Conservation (phyloP, 2,329 filamentous ascomycete genomes). For the Pseudogymnoascus destructans region DNA sequence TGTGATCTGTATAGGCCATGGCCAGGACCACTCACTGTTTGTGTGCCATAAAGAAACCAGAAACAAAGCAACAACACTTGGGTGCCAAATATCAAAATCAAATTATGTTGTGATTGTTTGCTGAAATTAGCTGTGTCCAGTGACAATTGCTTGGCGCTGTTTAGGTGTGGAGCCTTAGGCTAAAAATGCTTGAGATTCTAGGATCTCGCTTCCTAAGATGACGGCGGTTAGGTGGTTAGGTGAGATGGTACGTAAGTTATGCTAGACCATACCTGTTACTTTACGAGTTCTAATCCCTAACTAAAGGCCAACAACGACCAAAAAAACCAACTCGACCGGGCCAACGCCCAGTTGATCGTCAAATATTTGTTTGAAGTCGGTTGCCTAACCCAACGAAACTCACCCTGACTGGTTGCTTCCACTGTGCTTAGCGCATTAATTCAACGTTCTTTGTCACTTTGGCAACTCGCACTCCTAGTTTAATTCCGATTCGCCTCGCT, state of each 20-base stretch:
- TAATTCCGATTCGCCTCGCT: neutral
- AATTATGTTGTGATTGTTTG: neutral
- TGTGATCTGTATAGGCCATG: neutral
- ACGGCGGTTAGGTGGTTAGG: no score
- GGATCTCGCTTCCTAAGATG: neutral
- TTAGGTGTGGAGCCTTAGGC: neutral
- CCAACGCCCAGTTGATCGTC: neutral
- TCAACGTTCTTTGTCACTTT: neutral
- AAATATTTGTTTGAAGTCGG: neutral
- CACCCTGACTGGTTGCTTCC: neutral
- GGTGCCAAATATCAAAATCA: neutral
- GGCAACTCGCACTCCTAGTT: neutral
- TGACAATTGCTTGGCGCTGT: neutral
- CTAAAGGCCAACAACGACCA: neutral
- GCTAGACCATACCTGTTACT: neutral
- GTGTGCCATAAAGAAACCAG: neutral
- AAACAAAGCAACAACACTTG: neutral
- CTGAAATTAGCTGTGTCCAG: neutral
- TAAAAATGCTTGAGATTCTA: neutral
- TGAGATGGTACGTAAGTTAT: neutral
- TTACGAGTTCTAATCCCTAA: neutral
- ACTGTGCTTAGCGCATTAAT: neutral
- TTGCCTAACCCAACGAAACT: neutral
- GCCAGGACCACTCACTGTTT: neutral
- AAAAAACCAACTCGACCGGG: neutral